A percentile compares a stretch with the other conserved stretches of the same genome.
These are phyloP conservation scores for Osmozyma mogii DNA, from an alignment of 805 yeast species.

Conservation along the genomic window DNA sequence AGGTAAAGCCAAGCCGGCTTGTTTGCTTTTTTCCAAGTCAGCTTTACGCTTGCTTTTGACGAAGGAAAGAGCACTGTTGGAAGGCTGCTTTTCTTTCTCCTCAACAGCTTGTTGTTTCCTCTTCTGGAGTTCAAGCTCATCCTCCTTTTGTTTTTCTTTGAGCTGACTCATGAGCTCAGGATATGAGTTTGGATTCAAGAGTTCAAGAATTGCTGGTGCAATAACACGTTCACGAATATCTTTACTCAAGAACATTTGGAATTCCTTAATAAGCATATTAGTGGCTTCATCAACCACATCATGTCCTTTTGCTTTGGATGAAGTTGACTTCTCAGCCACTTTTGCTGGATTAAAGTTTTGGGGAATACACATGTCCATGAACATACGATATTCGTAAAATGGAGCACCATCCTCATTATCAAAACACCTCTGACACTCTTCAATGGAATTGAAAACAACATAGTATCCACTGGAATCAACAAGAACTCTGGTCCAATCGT, in stretches of 20 bases:
- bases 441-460: constrained; percentile 54
- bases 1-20: constrained; percentile 18
- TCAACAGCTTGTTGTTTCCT: constrained; percentile 9
- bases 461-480: constrained; percentile 62
- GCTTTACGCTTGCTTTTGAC: constrained; percentile 3
- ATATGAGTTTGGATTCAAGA: constrained; percentile 50
- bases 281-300: constrained; percentile 52
- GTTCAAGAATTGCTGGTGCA: constrained; percentile 59
- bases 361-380: constrained; percentile 53
- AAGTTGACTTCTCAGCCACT: too few species aligned
- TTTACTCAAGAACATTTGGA: constrained; percentile 52
- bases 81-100: too few species aligned
- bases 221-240: constrained; percentile 69
- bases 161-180: constrained; percentile 38
- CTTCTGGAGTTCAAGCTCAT: constrained; percentile 11
- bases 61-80: too few species aligned
- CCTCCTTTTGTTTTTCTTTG: constrained; percentile 18
- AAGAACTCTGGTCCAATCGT: constrained; percentile 59
- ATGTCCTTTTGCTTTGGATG: constrained; percentile 11
- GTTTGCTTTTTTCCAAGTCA: constrained; percentile 3
- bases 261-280: constrained; percentile 50
- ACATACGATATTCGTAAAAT: constrained; percentile 39
- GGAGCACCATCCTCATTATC: constrained; percentile 51
- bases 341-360: constrained; percentile 22
- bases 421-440: constrained; percentile 55